These are phyloP conservation scores for Teunomyces stri DNA, from an alignment of 805 yeast species.

Conservation along the genomic window DNA sequence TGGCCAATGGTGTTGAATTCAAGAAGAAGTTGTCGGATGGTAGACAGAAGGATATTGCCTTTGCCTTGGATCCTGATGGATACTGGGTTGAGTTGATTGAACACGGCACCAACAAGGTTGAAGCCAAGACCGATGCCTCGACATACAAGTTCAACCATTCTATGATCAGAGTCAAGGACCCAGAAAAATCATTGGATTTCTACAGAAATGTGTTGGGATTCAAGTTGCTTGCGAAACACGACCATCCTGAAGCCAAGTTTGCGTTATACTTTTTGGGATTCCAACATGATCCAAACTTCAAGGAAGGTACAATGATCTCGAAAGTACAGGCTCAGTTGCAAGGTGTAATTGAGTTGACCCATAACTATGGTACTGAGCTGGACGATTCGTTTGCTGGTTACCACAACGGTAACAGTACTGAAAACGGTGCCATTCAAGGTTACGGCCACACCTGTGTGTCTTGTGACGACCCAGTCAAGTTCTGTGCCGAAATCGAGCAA, in stretches of 20 bases:
- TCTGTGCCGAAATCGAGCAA: slow-evolving; percentile 51
- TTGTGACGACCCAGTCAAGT: slow-evolving; percentile 57
- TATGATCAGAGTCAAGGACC: slow-evolving; percentile 92
- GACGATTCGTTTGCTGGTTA: slow-evolving; percentile 70
- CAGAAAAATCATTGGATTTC: slow-evolving; percentile 68
- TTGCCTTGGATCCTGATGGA: slow-evolving; percentile 92
- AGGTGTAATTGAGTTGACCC: slow-evolving; percentile 83
- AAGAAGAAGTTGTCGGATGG: slow-evolving; percentile 87
- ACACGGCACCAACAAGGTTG: slow-evolving; percentile 44
- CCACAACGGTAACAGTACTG: slow-evolving; percentile 71
- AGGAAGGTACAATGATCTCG: slow-evolving; percentile 40
- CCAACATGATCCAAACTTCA: slow-evolving; percentile 43
- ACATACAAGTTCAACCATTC: slow-evolving; percentile 74
- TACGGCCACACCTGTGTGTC: slow-evolving; percentile 84
- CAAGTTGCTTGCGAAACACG: slow-evolving; percentile 59
- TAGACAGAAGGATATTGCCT: slow-evolving; percentile 89
- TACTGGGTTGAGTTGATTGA: slow-evolving; percentile 93
- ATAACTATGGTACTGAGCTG: slow-evolving; percentile 92
- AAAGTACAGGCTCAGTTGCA: slow-evolving; percentile 46
- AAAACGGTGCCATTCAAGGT: slow-evolving; percentile 64
- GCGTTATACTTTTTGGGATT: slow-evolving; percentile 85
- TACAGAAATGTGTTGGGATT: slow-evolving; percentile 80
- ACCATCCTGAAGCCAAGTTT: slow-evolving; percentile 70
- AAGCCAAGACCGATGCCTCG: slow-evolving; percentile 34
- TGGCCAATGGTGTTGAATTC: slow-evolving; percentile 64